A percentile compares a stretch with the other conserved stretches of the same genome.
phyloP scores from a whole-genome alignment of 192 early-diverging fungal species.

The Phlyctochytrium arcticum region DNA sequence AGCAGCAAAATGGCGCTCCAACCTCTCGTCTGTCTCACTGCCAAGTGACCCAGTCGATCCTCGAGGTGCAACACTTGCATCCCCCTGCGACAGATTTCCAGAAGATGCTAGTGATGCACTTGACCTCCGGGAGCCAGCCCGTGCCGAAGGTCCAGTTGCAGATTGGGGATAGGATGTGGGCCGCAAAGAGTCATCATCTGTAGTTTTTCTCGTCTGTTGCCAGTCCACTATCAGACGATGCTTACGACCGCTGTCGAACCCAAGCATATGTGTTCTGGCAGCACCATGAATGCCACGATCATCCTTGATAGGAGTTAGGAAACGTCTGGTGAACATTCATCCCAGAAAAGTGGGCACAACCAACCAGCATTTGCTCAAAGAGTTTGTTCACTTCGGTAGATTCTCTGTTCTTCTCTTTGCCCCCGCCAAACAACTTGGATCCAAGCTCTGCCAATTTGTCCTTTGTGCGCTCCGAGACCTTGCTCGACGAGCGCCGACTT shows the following conservation, averaged over 20 bases:
- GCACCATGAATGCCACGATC: slow-evolving; percentile 16
- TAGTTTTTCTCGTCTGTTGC: not conserved
- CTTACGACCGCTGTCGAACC: slow-evolving; percentile 10
- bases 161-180: too few species aligned
- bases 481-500: not conserved
- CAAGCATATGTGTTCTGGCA: slow-evolving; percentile 8
- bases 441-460: not conserved
- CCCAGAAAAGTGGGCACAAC: too few species aligned
- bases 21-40: slow-evolving; percentile 2
- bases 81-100: not conserved
- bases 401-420: not conserved
- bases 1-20: slow-evolving; percentile 1
- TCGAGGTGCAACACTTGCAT: too few species aligned
- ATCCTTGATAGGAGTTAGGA: slow-evolving; percentile 6
- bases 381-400: not conserved
- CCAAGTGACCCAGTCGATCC: slow-evolving; percentile 2
- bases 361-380: not conserved
- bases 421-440: not conserved
- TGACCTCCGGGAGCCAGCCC: not conserved
- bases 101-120: not conserved
- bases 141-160: too few species aligned
- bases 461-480: not conserved
- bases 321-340: not conserved
- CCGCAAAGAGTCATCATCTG: not conserved
- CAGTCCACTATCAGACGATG: slow-evolving; percentile 2